Base-by-base conservation (phyloP, 2,329 filamentous ascomycete genomes). In the Triangularia verruculosa region DNA sequence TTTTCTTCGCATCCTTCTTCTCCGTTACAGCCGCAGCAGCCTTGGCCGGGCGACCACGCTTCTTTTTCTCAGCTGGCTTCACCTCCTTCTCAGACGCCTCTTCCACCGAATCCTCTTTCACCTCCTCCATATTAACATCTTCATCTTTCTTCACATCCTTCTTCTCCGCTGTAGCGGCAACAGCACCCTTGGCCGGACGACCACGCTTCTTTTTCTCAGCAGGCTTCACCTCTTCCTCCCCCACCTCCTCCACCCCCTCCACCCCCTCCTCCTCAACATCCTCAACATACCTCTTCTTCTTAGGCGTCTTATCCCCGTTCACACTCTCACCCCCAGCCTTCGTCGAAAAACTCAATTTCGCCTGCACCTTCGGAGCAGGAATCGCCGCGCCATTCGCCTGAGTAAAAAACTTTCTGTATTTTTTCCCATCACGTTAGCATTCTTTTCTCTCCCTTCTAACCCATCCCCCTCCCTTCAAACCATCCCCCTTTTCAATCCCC, bases 351-450 rank as follows among this genome's bases (percentile, higher is more conserved):
- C 89, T 84, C 43, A 96, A 79, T 70, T 84, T 82, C 12, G 86
- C 24, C 85, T 17, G 84, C 79, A 83, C 76, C 69, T 83, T 79
- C 0, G 83, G 77, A 69, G 83, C 84, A 4, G 82, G 39, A 20
- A 47, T 47, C n/a, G n/a, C n/a, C 8, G 39, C 76, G 58, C 86
- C 88, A 71, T 86, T 86, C 25, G 84, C 82, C 51, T 86, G 83
- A 20, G 86, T 86, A 74, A 97, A 96, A 79, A 97, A 97, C 75
- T 94, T 95, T 66, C 94, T 98, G 68, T 62, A 66, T 9, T 5
- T 63, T 25, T n/a, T n/a, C n/a, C n/a, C 57, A 63, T 8, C 32
- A 20, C 54, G 3, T 9, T 12, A 3, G 30, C 30, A 34, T 7
- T 13, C 11, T 34, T 34, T 34, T 6, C 11, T 34, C 11, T 34